Conservation (phyloP, 306 rosid genomes). For the Dryas alaskensis region DNA sequence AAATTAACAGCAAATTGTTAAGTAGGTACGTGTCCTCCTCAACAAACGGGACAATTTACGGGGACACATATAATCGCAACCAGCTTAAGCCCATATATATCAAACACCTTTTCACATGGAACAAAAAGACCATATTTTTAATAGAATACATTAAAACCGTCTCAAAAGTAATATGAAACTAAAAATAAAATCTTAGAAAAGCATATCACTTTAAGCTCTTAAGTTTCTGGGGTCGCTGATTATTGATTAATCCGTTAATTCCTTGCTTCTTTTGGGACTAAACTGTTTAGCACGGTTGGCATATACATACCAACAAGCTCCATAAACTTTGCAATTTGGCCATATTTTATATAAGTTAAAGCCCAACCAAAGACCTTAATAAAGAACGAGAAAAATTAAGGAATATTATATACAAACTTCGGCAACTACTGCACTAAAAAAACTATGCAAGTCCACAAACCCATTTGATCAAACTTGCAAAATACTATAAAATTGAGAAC, state of each 20-base stretch:
- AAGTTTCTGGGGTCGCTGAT: background rate
- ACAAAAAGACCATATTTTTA: background rate
- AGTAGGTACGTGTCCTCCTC: background rate
- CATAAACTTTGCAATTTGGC: background rate
- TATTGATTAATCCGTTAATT: background rate
- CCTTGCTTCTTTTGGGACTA: background rate
- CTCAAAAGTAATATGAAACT: background rate
- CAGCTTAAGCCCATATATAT: background rate
- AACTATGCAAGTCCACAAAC: background rate
- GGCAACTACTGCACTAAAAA: background rate
- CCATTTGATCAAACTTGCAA: constrained; percentile 15
- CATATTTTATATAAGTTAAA: background rate
- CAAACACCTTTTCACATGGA: background rate
- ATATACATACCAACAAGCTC: background rate
- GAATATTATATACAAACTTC: background rate
- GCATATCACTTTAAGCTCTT: constrained; percentile 3
- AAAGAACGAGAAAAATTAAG: background rate
- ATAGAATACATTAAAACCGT: background rate
- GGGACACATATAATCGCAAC: background rate
- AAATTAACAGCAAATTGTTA: background rate
- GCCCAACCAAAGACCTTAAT: background rate
- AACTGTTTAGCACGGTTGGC: background rate
- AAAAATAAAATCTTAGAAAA: background rate
- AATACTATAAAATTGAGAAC: background rate
- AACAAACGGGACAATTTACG: background rate